These are phyloP conservation scores for Monocercomonoides exilis DNA, from an alignment of 78 protist species.

Conservation along the genomic window DNA sequence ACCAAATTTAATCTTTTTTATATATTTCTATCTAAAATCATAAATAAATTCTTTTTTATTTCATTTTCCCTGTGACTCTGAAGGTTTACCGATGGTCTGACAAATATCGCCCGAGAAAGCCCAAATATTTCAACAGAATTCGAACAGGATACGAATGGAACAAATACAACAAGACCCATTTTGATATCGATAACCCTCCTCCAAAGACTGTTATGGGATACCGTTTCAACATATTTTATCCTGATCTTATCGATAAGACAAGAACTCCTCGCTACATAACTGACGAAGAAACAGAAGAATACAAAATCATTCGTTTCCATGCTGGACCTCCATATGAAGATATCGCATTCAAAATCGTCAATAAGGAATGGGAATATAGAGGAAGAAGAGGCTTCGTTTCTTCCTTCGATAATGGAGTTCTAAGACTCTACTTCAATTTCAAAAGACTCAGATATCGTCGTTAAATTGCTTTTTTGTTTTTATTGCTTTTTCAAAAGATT, in stretches of 20 bases:
- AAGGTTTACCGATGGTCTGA: constrained; percentile 77
- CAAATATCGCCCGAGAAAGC: constrained; percentile 83
- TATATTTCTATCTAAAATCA: too few relatives aligned
- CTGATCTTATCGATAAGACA: constrained; percentile 78
- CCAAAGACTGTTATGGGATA: constrained; percentile 94
- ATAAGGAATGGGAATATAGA: constrained; percentile 32
- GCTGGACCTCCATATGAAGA: constrained; percentile 98
- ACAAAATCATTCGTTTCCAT: constrained; percentile 55
- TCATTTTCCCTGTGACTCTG: too few relatives aligned
- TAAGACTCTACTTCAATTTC: constrained; percentile 88
- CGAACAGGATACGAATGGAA: constrained; percentile 90
- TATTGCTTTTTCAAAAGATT: too few relatives aligned
- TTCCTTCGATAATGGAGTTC: constrained; percentile 75
- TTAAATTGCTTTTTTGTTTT: too few relatives aligned
- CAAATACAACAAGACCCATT: constrained; percentile 86
- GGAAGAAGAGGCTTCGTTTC: constrained; percentile 46
- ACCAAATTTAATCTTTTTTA: too few relatives aligned
- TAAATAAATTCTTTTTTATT: too few relatives aligned
- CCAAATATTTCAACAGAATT: constrained; percentile 84
- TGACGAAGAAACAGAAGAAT: not conserved
- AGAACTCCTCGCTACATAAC: constrained; percentile 54
- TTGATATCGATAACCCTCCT: constrained; percentile 95
- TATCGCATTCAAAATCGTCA: constrained; percentile 83
- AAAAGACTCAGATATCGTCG: constrained; percentile 74
- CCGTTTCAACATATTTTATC: constrained; percentile 94